Evolutionary conservation across 2,329 filamentous ascomycete genomes (phyloP), one percentile per base, ranked within the genome.

Genomic region (Camillea tinctor): DNA sequence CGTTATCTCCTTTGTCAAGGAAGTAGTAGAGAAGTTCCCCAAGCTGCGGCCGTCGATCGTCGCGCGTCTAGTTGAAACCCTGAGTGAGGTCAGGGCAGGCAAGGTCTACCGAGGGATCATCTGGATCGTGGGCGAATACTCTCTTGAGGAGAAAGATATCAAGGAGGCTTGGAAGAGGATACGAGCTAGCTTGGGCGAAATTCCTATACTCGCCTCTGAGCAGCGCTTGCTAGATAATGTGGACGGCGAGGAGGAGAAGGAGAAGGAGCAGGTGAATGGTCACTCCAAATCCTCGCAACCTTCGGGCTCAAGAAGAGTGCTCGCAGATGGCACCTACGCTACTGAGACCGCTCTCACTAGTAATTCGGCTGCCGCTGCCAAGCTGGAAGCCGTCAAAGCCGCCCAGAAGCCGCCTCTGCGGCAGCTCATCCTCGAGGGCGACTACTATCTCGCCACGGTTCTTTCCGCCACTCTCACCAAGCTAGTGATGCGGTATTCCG

Each of bases 111-210:
- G 95, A 59, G 95, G 95, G 53, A 95, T 96, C 52, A 82, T 99
- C 65, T 99, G 95, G 95, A 97, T 98, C 69, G 88, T 99, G 67
- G 95, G 95, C 74, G 95, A 99, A 77, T 99, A 98, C 75, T 97
- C 93, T 26, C 80, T 97, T 30, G 93, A 97, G 73, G 91, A 95
- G 75, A 93, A 88, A 71, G 93, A 98, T 70, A 98, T 99, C 69
- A 87, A 92, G 66, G 94, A 97, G 71, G 94, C 94, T 0, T 99
- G 95, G 95, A 97, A 95, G 79, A 87, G 92, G 64, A 98, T 99
- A 74, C 87, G 95, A 61, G 88, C 93, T 20, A 97, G 93, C 72
- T 81, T 99, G 57, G 95, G 95, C 64, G 95, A 99, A 77, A 98
- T 99, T 60, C 95, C 95, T 2, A 99, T 99, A 61, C 84, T 99